Percentiles rank a stretch among this genome's conserved stretches.
These are phyloP conservation scores for Boletus subparvulus DNA, from an alignment of 768 basidiomycete genomes.

Conservation along the genomic window DNA sequence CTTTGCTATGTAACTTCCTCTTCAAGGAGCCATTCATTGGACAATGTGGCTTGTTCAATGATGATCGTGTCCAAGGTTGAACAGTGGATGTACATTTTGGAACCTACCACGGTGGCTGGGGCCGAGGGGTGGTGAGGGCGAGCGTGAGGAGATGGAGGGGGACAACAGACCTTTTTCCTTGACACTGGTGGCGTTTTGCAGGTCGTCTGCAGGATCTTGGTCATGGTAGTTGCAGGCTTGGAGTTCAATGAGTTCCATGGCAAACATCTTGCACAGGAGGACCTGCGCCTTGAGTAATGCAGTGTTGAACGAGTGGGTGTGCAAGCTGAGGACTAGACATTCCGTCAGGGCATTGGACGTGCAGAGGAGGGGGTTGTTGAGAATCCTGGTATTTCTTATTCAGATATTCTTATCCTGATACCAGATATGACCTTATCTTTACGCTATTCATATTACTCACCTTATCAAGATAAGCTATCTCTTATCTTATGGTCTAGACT, in stretches of 20 bases:
- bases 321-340: slow-evolving; percentile 44
- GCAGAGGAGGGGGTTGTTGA: too few relatives aligned
- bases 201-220: slow-evolving; percentile 40
- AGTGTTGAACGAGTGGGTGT: slow-evolving; percentile 58
- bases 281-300: slow-evolving; percentile 66
- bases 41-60: slow-evolving; percentile 58
- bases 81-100: slow-evolving; percentile 83
- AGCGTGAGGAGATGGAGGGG: neutral
- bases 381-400: too few relatives aligned
- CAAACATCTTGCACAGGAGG: slow-evolving; percentile 64
- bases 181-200: slow-evolving; percentile 51
- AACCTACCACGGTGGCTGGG: slow-evolving; percentile 50
- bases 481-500: too few relatives aligned
- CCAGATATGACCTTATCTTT: too few relatives aligned
- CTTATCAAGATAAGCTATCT: too few relatives aligned
- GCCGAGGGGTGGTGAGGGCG: neutral
- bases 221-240: slow-evolving; percentile 52
- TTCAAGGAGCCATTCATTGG: slow-evolving; percentile 44
- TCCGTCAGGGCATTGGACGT: neutral
- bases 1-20: slow-evolving; percentile 52
- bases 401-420: too few relatives aligned
- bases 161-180: slow-evolving; percentile 61
- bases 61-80: slow-evolving; percentile 64
- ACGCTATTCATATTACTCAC: too few relatives aligned
- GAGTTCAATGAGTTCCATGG: slow-evolving; percentile 84